Evolutionary conservation across 208 protist genomes (phyloP).

Genomic region (Crithidia bombi): DNA sequence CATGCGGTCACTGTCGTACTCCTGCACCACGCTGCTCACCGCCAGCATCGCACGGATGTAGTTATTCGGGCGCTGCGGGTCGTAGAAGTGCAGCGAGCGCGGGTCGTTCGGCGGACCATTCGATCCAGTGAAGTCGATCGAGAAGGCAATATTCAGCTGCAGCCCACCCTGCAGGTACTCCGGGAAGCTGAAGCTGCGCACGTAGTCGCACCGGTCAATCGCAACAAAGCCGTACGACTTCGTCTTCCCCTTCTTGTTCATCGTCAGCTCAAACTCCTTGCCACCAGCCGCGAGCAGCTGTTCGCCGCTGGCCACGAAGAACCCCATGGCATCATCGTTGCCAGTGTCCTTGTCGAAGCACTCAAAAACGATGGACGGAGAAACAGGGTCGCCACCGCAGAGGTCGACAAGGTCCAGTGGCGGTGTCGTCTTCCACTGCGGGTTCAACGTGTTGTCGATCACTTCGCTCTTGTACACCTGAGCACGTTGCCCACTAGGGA

Average conservation of each 20-base stretch:
- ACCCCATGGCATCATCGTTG: slow-evolving; percentile 29
- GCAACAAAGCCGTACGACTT: slow-evolving; percentile 39
- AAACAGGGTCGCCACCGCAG: slow-evolving; percentile 32
- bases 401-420: slow-evolving; percentile 35
- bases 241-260: slow-evolving; percentile 33
- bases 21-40: slow-evolving; percentile 48
- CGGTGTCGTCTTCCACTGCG: slow-evolving; percentile 40
- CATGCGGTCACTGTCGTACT: slow-evolving; percentile 58
- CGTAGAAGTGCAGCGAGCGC: slow-evolving; percentile 65
- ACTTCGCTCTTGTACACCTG: slow-evolving; percentile 40
- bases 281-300: slow-evolving; percentile 14
- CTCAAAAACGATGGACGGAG: slow-evolving; percentile 26
- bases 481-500: slow-evolving; percentile 21
- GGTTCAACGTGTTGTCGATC: slow-evolving; percentile 38
- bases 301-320: slow-evolving; percentile 29
- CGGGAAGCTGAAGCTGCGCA: slow-evolving; percentile 41
- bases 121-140: slow-evolving; percentile 78
- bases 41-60: slow-evolving; percentile 54
- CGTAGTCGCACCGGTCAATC: slow-evolving; percentile 25
- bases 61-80: slow-evolving; percentile 36
- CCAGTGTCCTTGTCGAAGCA: slow-evolving; percentile 34
- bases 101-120: slow-evolving; percentile 57
- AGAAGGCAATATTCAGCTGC: slow-evolving; percentile 70
- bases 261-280: slow-evolving; percentile 29
- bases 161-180: slow-evolving; percentile 60